Conservation (phyloP, 495 filamentous ascomycete species). For the Neurospora sp. region DNA sequence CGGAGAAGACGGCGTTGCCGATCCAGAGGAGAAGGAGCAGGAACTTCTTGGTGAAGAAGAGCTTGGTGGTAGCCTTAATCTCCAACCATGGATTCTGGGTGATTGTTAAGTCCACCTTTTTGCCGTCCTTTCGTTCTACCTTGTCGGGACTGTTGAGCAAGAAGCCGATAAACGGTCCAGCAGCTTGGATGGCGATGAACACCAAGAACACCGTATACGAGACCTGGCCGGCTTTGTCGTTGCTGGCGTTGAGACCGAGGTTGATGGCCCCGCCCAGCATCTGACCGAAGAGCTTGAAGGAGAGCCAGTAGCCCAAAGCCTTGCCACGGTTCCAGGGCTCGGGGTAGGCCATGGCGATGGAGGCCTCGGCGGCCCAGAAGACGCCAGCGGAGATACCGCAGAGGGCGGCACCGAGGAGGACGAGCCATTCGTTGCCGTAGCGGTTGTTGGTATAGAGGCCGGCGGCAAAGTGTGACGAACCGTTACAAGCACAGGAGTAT, state of each 20-base stretch:
- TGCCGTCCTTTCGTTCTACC: conserved; percentile 49
- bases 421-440: conserved; percentile 52
- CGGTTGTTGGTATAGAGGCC: conserved; percentile 60
- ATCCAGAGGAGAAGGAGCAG: conserved; percentile 51
- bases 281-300: conserved; percentile 50
- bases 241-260: conserved; percentile 47
- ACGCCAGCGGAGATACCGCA: conserved; percentile 56
- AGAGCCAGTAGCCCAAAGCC: conserved; percentile 53
- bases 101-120: conserved; percentile 41
- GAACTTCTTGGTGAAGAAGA: conserved; percentile 44
- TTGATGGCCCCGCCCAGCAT: conserved; percentile 57
- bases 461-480: conserved; percentile 52
- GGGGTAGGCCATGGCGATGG: conserved; percentile 55
- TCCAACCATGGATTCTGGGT: conserved; percentile 37
- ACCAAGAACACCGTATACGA: conserved; percentile 50
- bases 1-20: conserved; percentile 49
- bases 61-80: conserved; percentile 38
- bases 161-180: conserved; percentile 45
- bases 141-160: conserved; percentile 41
- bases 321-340: conserved; percentile 52
- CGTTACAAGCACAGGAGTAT: too few species aligned
- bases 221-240: conserved; percentile 45
- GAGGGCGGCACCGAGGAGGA: conserved; percentile 51
- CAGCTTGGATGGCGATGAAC: conserved; percentile 52
- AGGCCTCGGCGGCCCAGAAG: conserved; percentile 59